Percentiles rank a stretch among this genome's conserved stretches.
phyloP scores from a whole-genome alignment of 1,284 basidiomycete species.

The Erythrobasidium hasegawianum region DNA sequence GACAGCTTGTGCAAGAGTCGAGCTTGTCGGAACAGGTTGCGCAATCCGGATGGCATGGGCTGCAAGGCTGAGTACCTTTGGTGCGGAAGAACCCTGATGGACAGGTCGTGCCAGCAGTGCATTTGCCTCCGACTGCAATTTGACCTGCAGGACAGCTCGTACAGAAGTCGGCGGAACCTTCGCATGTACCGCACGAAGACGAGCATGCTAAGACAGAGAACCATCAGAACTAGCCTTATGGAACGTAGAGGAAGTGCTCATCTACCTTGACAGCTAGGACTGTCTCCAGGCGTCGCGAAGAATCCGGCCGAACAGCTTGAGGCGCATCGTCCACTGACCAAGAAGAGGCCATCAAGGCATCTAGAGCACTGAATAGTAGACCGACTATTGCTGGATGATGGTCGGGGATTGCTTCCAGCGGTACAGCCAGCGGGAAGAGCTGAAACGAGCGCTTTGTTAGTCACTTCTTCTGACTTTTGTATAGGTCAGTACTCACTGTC shows the following conservation, averaged over 20 bases:
- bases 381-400: conserved; percentile 63
- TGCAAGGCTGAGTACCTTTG: conserved; percentile 55
- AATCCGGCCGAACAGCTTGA: conserved; percentile 64
- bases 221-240: too few species aligned
- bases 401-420: conserved; percentile 65
- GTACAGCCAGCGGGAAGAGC: conserved; percentile 65
- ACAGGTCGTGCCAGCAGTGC: conserved; percentile 60
- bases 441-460: conserved; percentile 28
- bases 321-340: conserved; percentile 65
- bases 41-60: conserved; percentile 74
- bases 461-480: neutral
- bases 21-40: conserved; percentile 68
- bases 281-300: conserved; percentile 52
- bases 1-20: conserved; percentile 69
- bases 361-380: conserved; percentile 65
- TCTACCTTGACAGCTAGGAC: conserved; percentile 51
- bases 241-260: too few species aligned
- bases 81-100: conserved; percentile 65
- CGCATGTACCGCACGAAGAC: conserved; percentile 66
- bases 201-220: conserved; percentile 69
- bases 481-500: conserved; percentile 61
- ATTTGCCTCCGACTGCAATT: conserved; percentile 65
- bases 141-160: conserved; percentile 62
- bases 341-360: conserved; percentile 68
- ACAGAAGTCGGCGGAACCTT: conserved; percentile 63